Evolutionary conservation across 805 yeast species (phyloP).

Genomic region (Kazachstania taianensis): DNA sequence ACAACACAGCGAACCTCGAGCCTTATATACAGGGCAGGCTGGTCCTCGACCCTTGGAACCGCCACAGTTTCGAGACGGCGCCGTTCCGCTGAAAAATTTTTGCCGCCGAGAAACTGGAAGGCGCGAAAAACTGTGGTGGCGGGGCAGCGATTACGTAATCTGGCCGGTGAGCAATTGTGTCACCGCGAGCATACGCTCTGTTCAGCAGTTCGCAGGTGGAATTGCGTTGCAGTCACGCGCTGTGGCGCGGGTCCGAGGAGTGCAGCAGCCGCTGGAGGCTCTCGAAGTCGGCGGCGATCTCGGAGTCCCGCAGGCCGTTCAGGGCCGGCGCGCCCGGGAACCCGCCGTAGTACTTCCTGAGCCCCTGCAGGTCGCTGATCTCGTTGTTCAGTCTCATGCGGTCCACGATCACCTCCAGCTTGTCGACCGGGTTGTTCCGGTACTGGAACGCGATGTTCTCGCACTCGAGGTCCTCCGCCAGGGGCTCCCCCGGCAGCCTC

Average conservation of each 20-base stretch:
- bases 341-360: constrained; percentile 51
- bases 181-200: too few relatives aligned
- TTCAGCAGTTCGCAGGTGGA: neutral
- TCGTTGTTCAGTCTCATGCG: constrained; percentile 60
- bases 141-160: too few relatives aligned
- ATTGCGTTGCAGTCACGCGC: neutral
- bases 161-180: too few relatives aligned
- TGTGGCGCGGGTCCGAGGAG: neutral
- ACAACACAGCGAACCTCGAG: neutral
- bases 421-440: constrained; percentile 33
- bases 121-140: too few relatives aligned
- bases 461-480: constrained; percentile 30
- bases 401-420: constrained; percentile 46
- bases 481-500: constrained; percentile 24
- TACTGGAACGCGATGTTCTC: constrained; percentile 35
- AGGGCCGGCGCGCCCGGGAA: constrained; percentile 77
- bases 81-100: neutral
- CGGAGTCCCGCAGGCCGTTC: constrained; percentile 56
- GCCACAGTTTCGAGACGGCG: neutral
- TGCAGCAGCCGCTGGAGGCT: neutral
- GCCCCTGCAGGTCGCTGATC: constrained; percentile 58
- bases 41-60: neutral
- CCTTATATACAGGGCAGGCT: neutral
- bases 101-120: neutral
- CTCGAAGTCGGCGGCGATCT: constrained; percentile 57